phyloP scores from a whole-genome alignment of 2,329 filamentous ascomycete genomes.

The Dactylonectria estremocensis region DNA sequence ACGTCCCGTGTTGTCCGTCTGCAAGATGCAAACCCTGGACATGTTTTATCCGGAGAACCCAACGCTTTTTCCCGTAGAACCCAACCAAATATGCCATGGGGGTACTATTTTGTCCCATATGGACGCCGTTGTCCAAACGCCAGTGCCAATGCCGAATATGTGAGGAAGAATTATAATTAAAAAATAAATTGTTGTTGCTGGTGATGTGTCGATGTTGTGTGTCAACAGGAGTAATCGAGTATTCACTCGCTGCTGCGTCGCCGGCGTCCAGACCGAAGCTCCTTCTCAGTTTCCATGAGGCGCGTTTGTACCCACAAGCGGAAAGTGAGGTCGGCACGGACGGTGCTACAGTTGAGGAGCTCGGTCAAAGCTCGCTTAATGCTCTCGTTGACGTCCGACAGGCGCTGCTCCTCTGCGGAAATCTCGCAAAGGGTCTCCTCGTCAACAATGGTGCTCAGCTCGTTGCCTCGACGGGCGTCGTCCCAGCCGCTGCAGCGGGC shows the following conservation, averaged over 20 bases:
- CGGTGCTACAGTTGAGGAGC: conserved; percentile 72
- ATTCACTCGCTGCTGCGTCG: conserved; percentile 58
- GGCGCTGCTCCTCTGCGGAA: conserved; percentile 66
- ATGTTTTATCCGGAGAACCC: conserved; percentile 12
- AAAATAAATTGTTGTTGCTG: conserved; percentile 1
- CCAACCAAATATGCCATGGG: conserved; percentile 10
- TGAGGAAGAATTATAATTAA: conserved; percentile 31
- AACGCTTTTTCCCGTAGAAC: conserved; percentile 24
- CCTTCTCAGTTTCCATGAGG: conserved; percentile 73
- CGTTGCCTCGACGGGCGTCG: conserved; percentile 42
- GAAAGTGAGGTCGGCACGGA: conserved; percentile 65
- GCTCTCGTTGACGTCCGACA: conserved; percentile 71
- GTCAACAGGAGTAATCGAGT: conserved; percentile 5
- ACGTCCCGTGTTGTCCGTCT: conserved; percentile 18
- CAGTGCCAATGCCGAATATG: conserved; percentile 27
- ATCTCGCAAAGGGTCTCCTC: conserved; percentile 65
- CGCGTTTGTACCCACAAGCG: conserved; percentile 73
- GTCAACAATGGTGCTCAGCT: conserved; percentile 61
- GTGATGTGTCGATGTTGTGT: background rate
- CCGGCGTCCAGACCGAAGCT: conserved; percentile 68
- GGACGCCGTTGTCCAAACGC: conserved; percentile 24
- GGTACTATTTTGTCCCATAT: conserved; percentile 7
- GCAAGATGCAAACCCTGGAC: conserved; percentile 7
- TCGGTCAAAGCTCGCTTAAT: conserved; percentile 75
- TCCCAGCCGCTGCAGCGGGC: conserved; percentile 55